A percentile compares a stretch with the other conserved stretches of the same genome.
These are phyloP conservation scores for Bauhinia variegata DNA, from an alignment of 306 rosid species.

Conservation along the genomic window DNA sequence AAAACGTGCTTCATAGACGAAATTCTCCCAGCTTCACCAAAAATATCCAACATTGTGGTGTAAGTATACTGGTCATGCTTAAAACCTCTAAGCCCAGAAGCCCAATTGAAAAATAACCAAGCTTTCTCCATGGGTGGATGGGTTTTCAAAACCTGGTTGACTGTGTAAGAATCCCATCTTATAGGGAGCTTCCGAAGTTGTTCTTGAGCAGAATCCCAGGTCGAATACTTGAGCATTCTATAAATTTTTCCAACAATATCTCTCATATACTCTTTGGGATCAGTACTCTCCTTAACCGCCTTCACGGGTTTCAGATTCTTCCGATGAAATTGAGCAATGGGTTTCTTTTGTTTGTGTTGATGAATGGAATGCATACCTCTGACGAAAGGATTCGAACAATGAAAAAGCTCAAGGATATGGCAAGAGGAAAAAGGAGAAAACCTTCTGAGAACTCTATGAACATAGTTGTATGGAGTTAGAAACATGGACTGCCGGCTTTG, in stretches of 20 bases:
- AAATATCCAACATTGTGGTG: slow-evolving; percentile 83
- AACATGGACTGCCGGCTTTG: no score
- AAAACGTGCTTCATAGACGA: slow-evolving; percentile 78
- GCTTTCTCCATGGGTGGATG: slow-evolving; percentile 95
- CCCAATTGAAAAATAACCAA: slow-evolving; percentile 87
- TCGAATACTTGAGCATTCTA: slow-evolving; percentile 54
- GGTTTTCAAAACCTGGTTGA: slow-evolving; percentile 73
- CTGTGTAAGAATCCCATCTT: slow-evolving; percentile 89
- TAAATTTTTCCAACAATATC: slow-evolving; percentile 52
- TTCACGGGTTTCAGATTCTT: slow-evolving; percentile 19
- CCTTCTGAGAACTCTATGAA: slow-evolving; percentile 41
- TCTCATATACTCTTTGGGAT: slow-evolving; percentile 51
- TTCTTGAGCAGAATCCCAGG: slow-evolving; percentile 70
- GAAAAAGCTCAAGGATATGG: background rate
- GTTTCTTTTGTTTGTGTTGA: slow-evolving; percentile 42
- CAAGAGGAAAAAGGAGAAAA: slow-evolving; percentile 21
- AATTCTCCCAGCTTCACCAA: slow-evolving; percentile 90
- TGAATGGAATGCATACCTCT: slow-evolving; percentile 48
- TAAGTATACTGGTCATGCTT: slow-evolving; percentile 84
- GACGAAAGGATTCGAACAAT: slow-evolving; percentile 16
- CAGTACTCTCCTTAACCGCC: slow-evolving; percentile 17
- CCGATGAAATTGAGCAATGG: slow-evolving; percentile 26
- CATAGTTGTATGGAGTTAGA: no score
- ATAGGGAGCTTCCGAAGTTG: slow-evolving; percentile 52
- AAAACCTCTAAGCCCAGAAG: slow-evolving; percentile 51